These are phyloP conservation scores for Coemansia sp. DNA, from an alignment of 192 early-diverging fungal species.

Conservation along the genomic window DNA sequence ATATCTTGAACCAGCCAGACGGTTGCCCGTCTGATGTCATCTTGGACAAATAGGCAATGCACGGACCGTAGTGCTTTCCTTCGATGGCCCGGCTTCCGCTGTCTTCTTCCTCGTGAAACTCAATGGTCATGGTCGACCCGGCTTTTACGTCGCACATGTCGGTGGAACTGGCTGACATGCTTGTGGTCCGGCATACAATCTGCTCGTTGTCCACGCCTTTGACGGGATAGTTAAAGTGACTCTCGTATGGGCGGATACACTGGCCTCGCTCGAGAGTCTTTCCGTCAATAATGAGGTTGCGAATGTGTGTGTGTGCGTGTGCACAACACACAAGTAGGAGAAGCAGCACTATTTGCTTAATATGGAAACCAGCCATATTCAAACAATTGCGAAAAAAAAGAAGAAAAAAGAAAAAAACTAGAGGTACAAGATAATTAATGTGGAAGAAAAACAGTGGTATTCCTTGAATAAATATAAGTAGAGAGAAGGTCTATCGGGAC, in stretches of 20 bases:
- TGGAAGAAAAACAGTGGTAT: no score
- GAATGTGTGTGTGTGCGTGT: conserved; percentile 21
- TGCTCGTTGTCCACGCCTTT: conserved; percentile 16
- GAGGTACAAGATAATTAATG: neutral
- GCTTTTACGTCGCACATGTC: conserved; percentile 17
- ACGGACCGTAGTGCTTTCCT: conserved; percentile 25
- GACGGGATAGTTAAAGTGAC: conserved; percentile 24
- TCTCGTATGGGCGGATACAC: conserved; percentile 25
- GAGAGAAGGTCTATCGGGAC: no score
- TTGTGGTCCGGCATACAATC: conserved; percentile 20
- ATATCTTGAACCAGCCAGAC: conserved; percentile 37
- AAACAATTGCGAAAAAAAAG: neutral
- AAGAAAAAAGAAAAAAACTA: conserved; percentile 9
- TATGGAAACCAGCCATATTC: conserved; percentile 6
- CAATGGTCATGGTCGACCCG: conserved; percentile 20
- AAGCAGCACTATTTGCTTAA: neutral
- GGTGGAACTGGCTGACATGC: conserved; percentile 3
- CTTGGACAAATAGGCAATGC: conserved; percentile 27
- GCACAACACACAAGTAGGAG: neutral
- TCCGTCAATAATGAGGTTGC: conserved; percentile 16
- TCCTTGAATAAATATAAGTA: no score
- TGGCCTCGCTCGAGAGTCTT: conserved; percentile 13
- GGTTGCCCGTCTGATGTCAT: conserved; percentile 9
- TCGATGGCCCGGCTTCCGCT: neutral
- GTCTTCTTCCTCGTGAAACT: conserved; percentile 14